Base-by-base conservation (phyloP, 1,139 yeast species). In the Nematodospora anomalae region DNA sequence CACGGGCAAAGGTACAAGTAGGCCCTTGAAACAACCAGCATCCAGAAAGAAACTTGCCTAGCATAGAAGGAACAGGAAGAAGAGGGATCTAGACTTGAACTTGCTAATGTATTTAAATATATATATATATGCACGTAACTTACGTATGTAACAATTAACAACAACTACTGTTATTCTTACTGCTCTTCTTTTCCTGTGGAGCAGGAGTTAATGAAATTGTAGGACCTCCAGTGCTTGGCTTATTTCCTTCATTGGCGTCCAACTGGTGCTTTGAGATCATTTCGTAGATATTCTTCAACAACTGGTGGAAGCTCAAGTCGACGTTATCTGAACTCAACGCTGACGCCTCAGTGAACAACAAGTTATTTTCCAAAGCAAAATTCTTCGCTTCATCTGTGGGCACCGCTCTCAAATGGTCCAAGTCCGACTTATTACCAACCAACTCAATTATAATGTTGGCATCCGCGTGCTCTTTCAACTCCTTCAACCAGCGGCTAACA, bases 301-400 rank as follows among this genome's bases (percentile, higher is more conserved):
- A 78, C 60, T 89, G 95, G 60, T 89, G 89, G 76, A 92, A 92
- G 4, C 97, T 92, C 50, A 81, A 75, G 60, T 92, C 98, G 42
- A 92, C 98, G 61, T 94, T 94, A 55, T 92, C 95, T 28, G 96
- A 83, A 53, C 89, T 89, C 49, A 94, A 75, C 13, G 98, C 98
- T 43, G 95, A 83, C n/a, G 98, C 95, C 68, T 92, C 98, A 35
- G 96, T 90, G 62, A 92, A 92, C 54, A 92, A 73, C 53, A 92
- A 74, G 59, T 79, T 88, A 67, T 92, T 90, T 64, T 94, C 98
- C 45, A 86, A 80, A 33, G 98, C 97, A 70, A 92, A 92, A 58
- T 83, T 85, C 63, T 82, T 85, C 40, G 98, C 98, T 65, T 92
- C 98, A 42, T 92, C 98, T 28, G 97, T 90, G 42, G 98, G 96